Conservation (phyloP, 2,329 filamentous ascomycete genomes). For the Pseudogymnoascus sp. region DNA sequence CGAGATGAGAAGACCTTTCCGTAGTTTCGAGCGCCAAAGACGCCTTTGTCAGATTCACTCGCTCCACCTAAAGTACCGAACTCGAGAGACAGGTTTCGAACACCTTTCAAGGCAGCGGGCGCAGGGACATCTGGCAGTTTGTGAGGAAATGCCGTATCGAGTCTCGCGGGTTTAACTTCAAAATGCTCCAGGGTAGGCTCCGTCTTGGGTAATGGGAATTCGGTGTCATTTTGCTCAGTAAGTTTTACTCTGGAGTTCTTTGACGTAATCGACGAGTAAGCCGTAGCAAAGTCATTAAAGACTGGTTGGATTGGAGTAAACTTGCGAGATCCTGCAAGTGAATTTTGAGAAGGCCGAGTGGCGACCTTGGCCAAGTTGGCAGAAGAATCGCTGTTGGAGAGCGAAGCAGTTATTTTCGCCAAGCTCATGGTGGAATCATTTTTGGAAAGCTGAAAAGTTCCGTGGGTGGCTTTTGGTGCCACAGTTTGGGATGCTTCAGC, state of each 20-base stretch:
- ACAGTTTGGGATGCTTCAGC: not conserved
- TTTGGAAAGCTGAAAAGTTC: not conserved
- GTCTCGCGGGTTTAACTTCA: not conserved
- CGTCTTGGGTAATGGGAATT: not conserved
- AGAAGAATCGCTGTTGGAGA: not conserved
- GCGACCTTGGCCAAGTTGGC: not conserved
- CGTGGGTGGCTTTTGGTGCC: not conserved
- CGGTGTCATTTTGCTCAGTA: not conserved
- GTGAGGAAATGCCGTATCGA: not conserved
- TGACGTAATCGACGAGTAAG: constrained; percentile 25
- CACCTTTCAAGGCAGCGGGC: not conserved
- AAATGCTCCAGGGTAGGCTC: not conserved
- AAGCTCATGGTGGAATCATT: not conserved
- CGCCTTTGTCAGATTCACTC: not conserved
- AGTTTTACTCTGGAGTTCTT: constrained; percentile 17
- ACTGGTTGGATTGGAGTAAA: constrained; percentile 19
- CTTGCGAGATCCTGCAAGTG: constrained; percentile 11
- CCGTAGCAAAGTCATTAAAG: constrained; percentile 24
- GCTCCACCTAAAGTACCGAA: not conserved
- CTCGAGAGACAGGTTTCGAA: not conserved
- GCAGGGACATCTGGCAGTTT: not conserved
- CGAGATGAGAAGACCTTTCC: not conserved
- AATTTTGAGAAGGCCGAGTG: not conserved
- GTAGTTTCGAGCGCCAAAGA: not conserved
- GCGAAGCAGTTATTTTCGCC: not conserved